Evolutionary conservation across 768 basidiomycete species (phyloP), one percentile per base, ranked within the genome.

Genomic region (Pleurotus djamor): DNA sequence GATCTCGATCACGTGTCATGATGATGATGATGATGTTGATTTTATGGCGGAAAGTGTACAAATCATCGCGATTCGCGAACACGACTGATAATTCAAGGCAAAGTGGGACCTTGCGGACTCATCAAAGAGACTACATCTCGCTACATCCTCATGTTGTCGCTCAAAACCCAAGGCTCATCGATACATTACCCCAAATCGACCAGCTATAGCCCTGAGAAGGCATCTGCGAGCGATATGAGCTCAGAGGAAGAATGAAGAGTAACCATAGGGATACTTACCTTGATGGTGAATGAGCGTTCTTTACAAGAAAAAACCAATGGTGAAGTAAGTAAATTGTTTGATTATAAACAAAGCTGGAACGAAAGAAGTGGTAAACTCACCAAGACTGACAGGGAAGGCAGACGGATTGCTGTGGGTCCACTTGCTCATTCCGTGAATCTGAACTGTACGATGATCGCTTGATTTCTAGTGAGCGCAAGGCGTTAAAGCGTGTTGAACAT

Each of bases 381-480:
- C 21, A 28, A 28, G 41, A 13, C 36, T n/a, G 59, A 63, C 6
- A 52, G 59, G 6, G 57, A 65, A 28, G 57, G 57, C 33, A 16
- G 52, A 1, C 9, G 52, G 52, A 41, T 55, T 28, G 14, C 43
- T 43, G 28, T 55, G 38, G 34, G 52, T 55, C n/a, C 41, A 55
- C 21, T 41, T 13, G n/a, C 37, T 41, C 6, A 55, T 14, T 14
- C 52, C 52, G 16, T 28, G 43, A 5, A 55, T 55, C 14, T 55
- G 37, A 43, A 28, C 32, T 4, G 38, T 41, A 28, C 52, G 52
- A 21, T 55, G 52, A 14, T 55, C 34, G 12, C 13, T 16, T 7
- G 51, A 52, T n/a, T 36, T 33, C 51, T 52, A 37, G 33, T 41
- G 10, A n/a, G 38, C 9, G 38, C n/a, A 41, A n/a, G n/a, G 10